Percentiles rank a stretch among this genome's conserved stretches.
Conservation (phyloP, 106 monocot genomes). For the Platanthera guangdongensis region DNA sequence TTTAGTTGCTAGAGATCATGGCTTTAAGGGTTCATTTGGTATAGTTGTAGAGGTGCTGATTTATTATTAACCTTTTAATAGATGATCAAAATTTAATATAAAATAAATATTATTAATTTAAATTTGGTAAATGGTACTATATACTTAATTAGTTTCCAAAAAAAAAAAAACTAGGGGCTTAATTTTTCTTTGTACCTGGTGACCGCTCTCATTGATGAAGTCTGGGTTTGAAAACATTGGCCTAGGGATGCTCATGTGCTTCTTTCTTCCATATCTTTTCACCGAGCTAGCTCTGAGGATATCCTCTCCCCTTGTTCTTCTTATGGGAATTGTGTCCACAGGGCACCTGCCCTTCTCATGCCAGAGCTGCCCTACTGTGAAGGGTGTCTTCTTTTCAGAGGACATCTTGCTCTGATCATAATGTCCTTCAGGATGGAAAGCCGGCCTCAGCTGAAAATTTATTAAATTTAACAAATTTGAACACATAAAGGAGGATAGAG, state of each 20-base stretch:
- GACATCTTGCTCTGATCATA: conserved; percentile 34
- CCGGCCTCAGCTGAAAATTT: conserved; percentile 39
- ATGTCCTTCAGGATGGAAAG: conserved; percentile 45
- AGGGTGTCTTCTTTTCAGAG: conserved; percentile 5
- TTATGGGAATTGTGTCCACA: conserved; percentile 50
- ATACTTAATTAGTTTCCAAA: too few relatives aligned
- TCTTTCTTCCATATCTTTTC: conserved; percentile 56
- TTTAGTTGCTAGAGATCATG: neutral
- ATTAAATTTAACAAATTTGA: neutral
- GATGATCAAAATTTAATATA: neutral
- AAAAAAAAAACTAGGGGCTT: too few relatives aligned
- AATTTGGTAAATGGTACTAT: too few relatives aligned
- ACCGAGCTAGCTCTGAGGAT: conserved; percentile 48
- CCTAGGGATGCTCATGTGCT: conserved; percentile 23
- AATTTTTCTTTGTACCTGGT: conserved; percentile 30
- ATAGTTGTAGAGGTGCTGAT: neutral
- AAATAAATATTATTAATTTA: too few relatives aligned
- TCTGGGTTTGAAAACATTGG: conserved; percentile 44
- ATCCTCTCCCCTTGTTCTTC: conserved; percentile 57
- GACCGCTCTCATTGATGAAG: conserved; percentile 47
- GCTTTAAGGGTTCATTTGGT: neutral
- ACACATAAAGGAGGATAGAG: neutral
- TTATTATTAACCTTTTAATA: too few relatives aligned
- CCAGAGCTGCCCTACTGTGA: conserved; percentile 37
- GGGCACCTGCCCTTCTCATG: conserved; percentile 53